Base-by-base conservation (phyloP, 2,329 filamentous ascomycete genomes). In the Cordyceps javanica region DNA sequence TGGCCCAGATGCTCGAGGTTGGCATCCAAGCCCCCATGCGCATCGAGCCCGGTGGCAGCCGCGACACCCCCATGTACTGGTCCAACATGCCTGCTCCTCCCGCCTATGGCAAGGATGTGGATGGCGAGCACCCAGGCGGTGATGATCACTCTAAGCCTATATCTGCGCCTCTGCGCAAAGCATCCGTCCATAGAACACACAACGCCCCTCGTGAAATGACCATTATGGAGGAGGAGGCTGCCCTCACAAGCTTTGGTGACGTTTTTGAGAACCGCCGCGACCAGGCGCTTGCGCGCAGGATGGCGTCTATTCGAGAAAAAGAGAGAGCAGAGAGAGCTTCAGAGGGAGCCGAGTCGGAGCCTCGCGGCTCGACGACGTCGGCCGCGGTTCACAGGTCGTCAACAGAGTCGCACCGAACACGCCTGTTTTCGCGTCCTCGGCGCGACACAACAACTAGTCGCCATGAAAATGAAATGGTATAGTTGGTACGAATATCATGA, bases 1-100 rank as follows among this genome's bases (percentile, higher is more conserved):
- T 96, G 88, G 79, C 89, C 38, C 85, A 90, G 57, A 91, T 97
- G 77, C 82, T 89, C 60, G 85, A 90, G 57, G 79, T 93, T 53
- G 90, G 90, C 59, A 94, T 96, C 69, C 89, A 96, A 77, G 89
- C 89, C 56, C 91, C 91, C 5, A 71, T 70, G 66, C 73, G 74
- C 57, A 65, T 72, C 59, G 74, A 85, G 69, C 86, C 88, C 57
- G 89, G 89, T 64, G 85, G 86, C 67, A 87, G 83, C 68, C 77
- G 83, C 61, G 85, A 86, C 46, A 82, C 84, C 65, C 89, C 89
- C 3, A 77, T 90, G 66, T 90, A 75, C 67, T 79, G 75, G 66
- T 61, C 72, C 53, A 71, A 67, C 52, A 60, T 66, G 48, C 66
- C 69, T 25, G 70, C 70, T 8, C 74, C 73, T 13, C 71, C 70